Evolutionary conservation across 1,284 basidiomycete genomes (phyloP).

Genomic region (Puccinia hordei): DNA sequence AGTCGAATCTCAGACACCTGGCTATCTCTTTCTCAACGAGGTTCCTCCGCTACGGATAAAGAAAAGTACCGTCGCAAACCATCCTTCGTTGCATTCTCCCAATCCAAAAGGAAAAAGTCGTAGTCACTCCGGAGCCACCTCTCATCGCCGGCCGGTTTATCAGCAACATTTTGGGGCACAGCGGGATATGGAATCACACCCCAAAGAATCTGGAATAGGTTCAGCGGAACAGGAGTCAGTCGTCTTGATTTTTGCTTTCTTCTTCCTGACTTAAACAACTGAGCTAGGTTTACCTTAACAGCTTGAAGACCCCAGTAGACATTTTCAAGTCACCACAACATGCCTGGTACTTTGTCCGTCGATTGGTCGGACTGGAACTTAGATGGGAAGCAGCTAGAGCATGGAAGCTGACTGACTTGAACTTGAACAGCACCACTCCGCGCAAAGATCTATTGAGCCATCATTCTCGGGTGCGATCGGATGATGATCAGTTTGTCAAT

Average conservation of each 20-base stretch:
- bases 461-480: conserved; percentile 4
- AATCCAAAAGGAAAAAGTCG: conserved; percentile 17
- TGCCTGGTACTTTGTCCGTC: conserved; percentile 46
- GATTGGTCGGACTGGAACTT: conserved; percentile 48
- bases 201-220: background rate
- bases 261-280: background rate
- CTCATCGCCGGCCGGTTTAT: background rate
- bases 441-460: background rate
- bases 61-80: conserved; percentile 10
- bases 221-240: conserved; percentile 5
- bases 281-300: background rate
- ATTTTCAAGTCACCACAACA: conserved; percentile 46
- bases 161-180: background rate
- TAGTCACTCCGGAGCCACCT: background rate
- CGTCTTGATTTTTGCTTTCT: background rate
- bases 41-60: conserved; percentile 37
- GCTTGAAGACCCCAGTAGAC: conserved; percentile 3
- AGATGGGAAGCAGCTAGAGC: conserved; percentile 47
- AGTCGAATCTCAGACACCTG: conserved; percentile 22
- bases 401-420: conserved; percentile 47
- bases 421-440: background rate
- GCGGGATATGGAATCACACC: background rate
- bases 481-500: conserved; percentile 21
- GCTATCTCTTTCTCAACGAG: conserved; percentile 43
- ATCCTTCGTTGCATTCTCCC: background rate